Conservation (phyloP, 768 basidiomycete species). For the Suillus ampliporus region DNA sequence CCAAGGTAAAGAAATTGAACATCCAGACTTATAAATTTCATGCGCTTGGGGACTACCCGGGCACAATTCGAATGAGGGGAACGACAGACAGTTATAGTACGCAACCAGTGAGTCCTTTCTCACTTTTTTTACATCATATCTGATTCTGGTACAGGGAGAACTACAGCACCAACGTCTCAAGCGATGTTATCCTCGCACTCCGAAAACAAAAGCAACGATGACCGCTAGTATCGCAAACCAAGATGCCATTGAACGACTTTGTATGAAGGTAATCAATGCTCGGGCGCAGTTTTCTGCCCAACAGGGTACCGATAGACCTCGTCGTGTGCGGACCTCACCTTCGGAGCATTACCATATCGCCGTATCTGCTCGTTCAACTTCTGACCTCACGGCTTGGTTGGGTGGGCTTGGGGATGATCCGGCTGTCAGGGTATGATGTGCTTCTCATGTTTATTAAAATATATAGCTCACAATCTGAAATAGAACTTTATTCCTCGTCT, state of each 20-base stretch:
- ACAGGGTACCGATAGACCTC: not conserved
- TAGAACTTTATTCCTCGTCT: conserved; percentile 37
- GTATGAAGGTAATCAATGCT: conserved; percentile 22
- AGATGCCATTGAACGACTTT: conserved; percentile 20
- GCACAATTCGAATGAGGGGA: conserved; percentile 25
- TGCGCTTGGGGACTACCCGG: conserved; percentile 16
- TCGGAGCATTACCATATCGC: conserved; percentile 30
- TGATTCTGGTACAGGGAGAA: conserved; percentile 37
- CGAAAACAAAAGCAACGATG: conserved; percentile 32
- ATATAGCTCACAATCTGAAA: not conserved
- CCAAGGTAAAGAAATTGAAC: conserved; percentile 15
- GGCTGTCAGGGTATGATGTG: conserved; percentile 25
- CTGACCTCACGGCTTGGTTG: conserved; percentile 18
- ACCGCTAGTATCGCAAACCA: conserved; percentile 33
- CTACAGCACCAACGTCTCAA: conserved; percentile 43
- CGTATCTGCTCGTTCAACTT: conserved; percentile 10
- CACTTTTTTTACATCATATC: not conserved
- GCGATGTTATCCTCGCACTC: conserved; percentile 39
- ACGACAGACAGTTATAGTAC: conserved; percentile 44
- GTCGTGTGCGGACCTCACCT: not conserved
- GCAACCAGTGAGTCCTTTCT: conserved; percentile 25
- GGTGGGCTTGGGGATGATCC: conserved; percentile 28
- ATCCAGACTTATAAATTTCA: conserved; percentile 18
- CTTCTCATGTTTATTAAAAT: conserved; percentile 7
- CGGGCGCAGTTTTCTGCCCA: not conserved